These are phyloP conservation scores for Trichoderma sp. DNA, from an alignment of 2,329 filamentous ascomycete species.

Conservation along the genomic window DNA sequence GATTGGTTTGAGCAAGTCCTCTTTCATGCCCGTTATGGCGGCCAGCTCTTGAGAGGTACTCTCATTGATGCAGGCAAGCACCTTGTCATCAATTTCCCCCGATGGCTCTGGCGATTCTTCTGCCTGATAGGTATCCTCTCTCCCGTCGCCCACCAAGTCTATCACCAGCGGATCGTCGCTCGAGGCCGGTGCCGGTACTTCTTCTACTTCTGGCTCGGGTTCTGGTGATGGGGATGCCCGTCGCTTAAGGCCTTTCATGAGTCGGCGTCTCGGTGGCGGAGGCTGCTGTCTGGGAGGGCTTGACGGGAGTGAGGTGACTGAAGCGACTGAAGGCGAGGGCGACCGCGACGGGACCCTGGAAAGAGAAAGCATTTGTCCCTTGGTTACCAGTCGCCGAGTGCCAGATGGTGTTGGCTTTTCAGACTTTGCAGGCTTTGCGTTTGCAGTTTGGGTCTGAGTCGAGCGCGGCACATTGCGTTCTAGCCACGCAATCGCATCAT, in stretches of 20 bases:
- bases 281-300: constrained; percentile 27
- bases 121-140: constrained; percentile 45
- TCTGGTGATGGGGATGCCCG: constrained; percentile 13
- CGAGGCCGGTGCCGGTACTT: constrained; percentile 32
- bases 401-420: too few relatives aligned
- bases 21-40: constrained; percentile 76
- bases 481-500: constrained; percentile 41
- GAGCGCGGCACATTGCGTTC: constrained; percentile 26
- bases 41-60: constrained; percentile 75
- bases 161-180: constrained; percentile 41
- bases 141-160: constrained; percentile 44
- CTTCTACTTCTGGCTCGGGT: constrained; percentile 31
- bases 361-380: constrained; percentile 33
- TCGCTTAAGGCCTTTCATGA: constrained; percentile 41
- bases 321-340: constrained; percentile 14
- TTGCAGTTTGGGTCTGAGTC: constrained; percentile 11
- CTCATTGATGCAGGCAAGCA: constrained; percentile 81
- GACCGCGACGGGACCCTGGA: background rate
- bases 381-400: constrained; percentile 37
- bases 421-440: background rate
- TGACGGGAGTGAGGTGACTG: constrained; percentile 10
- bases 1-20: constrained; percentile 68
- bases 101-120: constrained; percentile 36
- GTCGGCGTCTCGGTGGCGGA: constrained; percentile 36
- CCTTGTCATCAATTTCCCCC: constrained; percentile 43